Percentiles rank a stretch among this genome's conserved stretches.
Conservation (phyloP, 306 rosid species). For the Lathyrus tuberosus region DNA sequence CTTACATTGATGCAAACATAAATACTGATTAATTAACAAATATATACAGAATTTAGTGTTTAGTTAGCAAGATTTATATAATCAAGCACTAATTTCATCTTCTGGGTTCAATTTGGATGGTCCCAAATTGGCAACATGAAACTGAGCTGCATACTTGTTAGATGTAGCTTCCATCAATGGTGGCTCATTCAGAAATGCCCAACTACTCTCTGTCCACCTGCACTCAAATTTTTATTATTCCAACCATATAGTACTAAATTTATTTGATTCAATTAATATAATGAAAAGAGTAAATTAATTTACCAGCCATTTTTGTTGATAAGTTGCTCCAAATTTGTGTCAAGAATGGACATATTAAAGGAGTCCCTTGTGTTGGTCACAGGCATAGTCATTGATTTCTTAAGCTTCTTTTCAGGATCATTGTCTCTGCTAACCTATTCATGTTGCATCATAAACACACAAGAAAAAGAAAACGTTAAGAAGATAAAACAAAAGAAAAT, state of each 20-base stretch:
- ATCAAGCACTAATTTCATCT: conserved; percentile 47
- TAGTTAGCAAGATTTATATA: not conserved
- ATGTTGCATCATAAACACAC: not conserved
- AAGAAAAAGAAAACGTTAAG: no score
- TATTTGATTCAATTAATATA: not conserved
- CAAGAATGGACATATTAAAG: conserved; percentile 18
- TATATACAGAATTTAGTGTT: not conserved
- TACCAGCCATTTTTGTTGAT: conserved; percentile 66
- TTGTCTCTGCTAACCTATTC: not conserved
- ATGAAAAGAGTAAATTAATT: not conserved
- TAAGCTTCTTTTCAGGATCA: conserved; percentile 35
- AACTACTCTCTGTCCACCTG: conserved; percentile 92
- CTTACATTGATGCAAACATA: not conserved
- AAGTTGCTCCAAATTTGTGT: conserved; percentile 51
- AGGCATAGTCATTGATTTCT: conserved; percentile 50
- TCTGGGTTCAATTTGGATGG: conserved; percentile 31
- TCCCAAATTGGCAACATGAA: conserved; percentile 56
- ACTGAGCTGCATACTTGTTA: conserved; percentile 61
- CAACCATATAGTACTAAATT: not conserved
- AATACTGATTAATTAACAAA: not conserved
- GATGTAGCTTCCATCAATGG: conserved; percentile 59
- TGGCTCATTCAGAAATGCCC: conserved; percentile 93
- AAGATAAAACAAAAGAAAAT: no score
- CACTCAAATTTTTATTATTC: not conserved
- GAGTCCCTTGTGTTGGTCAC: conserved; percentile 20